A percentile compares a stretch with the other conserved stretches of the same genome.
Conservation (phyloP, 495 filamentous ascomycete species). For the Lepraria neglecta region DNA sequence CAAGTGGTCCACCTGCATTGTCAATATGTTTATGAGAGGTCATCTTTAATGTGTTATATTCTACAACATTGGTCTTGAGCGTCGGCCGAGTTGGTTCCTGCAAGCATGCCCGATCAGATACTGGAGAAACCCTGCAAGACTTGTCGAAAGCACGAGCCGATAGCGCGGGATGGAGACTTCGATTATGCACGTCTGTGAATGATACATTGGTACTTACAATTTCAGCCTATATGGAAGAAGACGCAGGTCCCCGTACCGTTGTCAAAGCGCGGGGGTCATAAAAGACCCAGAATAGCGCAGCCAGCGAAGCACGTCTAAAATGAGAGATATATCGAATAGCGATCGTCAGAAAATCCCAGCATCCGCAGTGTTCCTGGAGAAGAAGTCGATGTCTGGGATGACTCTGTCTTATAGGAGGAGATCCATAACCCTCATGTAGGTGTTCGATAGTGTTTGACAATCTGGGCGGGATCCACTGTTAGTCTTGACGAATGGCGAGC, state of each 20-base stretch:
- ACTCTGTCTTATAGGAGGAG: slow-evolving; percentile 8
- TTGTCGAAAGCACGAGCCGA: background rate
- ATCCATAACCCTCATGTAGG: background rate
- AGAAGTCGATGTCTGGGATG: background rate
- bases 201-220: background rate
- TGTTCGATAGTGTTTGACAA: slow-evolving; percentile 10
- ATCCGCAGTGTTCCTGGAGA: slow-evolving; percentile 6
- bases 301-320: slow-evolving; percentile 10
- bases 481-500: background rate
- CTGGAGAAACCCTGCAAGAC: background rate
- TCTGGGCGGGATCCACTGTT: slow-evolving; percentile 5
- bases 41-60: background rate
- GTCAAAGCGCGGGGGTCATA: slow-evolving; percentile 8
- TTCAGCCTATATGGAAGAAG: slow-evolving; percentile 11
- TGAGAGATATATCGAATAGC: slow-evolving; percentile 9
- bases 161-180: background rate
- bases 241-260: slow-evolving; percentile 8
- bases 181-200: background rate
- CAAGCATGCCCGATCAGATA: slow-evolving; percentile 5
- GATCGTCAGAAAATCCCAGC: background rate
- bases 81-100: slow-evolving; percentile 6
- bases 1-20: slow-evolving; percentile 5
- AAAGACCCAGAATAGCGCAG: slow-evolving; percentile 9
- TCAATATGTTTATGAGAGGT: background rate
- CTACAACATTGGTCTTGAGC: slow-evolving; percentile 3